phyloP scores from a whole-genome alignment of 140 eudicot genomes.

The Erigeron philadelphicus region DNA sequence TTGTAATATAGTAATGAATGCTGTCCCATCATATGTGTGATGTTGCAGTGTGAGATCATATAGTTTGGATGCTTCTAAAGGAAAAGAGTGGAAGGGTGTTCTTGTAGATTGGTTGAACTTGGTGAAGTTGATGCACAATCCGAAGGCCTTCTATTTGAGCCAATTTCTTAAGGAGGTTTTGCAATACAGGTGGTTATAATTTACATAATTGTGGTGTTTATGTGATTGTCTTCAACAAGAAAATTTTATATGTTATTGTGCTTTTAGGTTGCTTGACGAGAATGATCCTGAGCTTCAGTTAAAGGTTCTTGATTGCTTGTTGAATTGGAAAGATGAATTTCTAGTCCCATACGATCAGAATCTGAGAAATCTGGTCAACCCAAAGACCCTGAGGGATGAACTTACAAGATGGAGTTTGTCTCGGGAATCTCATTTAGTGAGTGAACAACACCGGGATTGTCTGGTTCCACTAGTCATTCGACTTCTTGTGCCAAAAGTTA shows the following conservation, averaged over 20 bases:
- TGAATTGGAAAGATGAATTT: constrained; percentile 81
- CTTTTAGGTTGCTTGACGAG: constrained; percentile 72
- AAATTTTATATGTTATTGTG: background rate
- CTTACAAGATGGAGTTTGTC: constrained; percentile 89
- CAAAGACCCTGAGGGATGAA: constrained; percentile 71
- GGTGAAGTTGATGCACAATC: constrained; percentile 56
- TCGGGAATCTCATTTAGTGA: constrained; percentile 50
- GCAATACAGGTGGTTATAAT: constrained; percentile 50
- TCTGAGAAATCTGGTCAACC: constrained; percentile 63
- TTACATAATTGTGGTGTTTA: background rate
- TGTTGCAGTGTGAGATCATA: constrained; percentile 59
- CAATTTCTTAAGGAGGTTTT: constrained; percentile 70
- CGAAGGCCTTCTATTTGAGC: constrained; percentile 53
- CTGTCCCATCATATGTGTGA: background rate
- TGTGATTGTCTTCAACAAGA: background rate
- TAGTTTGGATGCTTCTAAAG: constrained; percentile 29
- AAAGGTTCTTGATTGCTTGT: constrained; percentile 74
- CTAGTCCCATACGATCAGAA: constrained; percentile 57
- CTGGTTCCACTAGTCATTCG: constrained; percentile 75
- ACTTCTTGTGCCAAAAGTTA: constrained; percentile 73
- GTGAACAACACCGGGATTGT: constrained; percentile 46
- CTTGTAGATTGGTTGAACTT: constrained; percentile 83
- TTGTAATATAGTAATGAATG: background rate
- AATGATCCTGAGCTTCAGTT: constrained; percentile 76
- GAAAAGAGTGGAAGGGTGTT: constrained; percentile 74